Percentiles rank a stretch among this genome's conserved stretches.
Conservation (phyloP, 1,139 yeast genomes). For the Sugiyamaella sp. region DNA sequence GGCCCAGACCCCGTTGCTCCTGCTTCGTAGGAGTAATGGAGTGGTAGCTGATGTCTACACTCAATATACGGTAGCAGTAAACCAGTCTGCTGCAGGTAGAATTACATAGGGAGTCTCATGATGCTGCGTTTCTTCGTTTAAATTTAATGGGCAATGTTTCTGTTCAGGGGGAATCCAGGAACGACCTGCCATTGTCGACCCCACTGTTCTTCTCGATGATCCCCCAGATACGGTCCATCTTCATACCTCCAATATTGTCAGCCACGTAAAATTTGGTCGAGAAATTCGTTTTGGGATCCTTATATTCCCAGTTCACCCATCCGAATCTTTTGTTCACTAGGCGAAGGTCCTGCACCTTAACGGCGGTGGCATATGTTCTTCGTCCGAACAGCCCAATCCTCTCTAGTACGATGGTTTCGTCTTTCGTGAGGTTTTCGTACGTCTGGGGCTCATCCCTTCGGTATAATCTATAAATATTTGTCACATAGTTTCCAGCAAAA, state of each 20-base stretch:
- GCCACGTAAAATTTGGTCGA: slow-evolving; percentile 57
- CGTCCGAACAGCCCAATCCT: slow-evolving; percentile 70
- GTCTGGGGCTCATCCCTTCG: slow-evolving; percentile 64
- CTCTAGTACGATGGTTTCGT: slow-evolving; percentile 71
- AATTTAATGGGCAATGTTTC: too few species aligned
- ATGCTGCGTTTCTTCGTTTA: neutral
- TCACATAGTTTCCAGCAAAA: slow-evolving; percentile 67
- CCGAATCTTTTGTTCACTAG: slow-evolving; percentile 51
- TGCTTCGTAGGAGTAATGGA: too few species aligned
- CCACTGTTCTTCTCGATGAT: slow-evolving; percentile 68
- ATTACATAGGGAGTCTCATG: neutral
- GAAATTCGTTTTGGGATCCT: slow-evolving; percentile 38
- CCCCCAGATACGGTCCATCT: slow-evolving; percentile 86
- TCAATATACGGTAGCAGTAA: too few species aligned
- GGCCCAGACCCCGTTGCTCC: neutral
- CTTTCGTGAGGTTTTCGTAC: slow-evolving; percentile 57
- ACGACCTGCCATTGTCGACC: slow-evolving; percentile 63
- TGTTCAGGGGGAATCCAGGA: slow-evolving; percentile 31
- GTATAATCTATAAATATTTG: slow-evolving; percentile 71
- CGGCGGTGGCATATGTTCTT: slow-evolving; percentile 61
- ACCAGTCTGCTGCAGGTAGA: too few species aligned
- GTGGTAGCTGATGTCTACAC: too few species aligned
- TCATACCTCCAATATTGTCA: slow-evolving; percentile 78
- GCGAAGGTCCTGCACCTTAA: slow-evolving; percentile 53
- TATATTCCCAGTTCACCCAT: slow-evolving; percentile 60